Base-by-base conservation (phyloP, 2,329 filamentous ascomycete species). In the Phyllosticta citriasiana region DNA sequence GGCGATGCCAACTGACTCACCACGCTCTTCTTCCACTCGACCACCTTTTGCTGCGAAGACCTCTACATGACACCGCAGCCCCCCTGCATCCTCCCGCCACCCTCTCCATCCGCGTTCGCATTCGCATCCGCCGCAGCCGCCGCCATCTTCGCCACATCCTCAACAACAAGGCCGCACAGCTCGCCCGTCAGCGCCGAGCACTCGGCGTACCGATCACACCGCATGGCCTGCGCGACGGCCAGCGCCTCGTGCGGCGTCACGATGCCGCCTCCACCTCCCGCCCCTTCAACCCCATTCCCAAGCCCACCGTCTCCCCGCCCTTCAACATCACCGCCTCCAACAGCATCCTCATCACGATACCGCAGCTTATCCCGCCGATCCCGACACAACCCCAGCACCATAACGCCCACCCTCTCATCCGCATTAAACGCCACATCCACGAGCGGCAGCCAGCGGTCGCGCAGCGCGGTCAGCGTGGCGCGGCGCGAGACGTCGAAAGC, bases 131-230 rank as follows among this genome's bases (percentile, higher is more conserved):
- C 84, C 2, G 82, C 84, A 74, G 77, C 80, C n/a, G 79, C 83
- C 3, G 81, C 80, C 30, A 82, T 79, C 67, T 73, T 78, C 9
- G 82, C 82, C 22, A 86, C 75, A 69, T 86, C 84, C 67, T 86
- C 83, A 62, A 86, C 77, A 0, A 83, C 82, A 69, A 86, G 79
- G 33, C 74, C 73, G 65, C 84, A 80, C 50, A 86, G 71, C 71
- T 85, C 81, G 2, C 84, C 83, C 5, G 83, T 86, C 50, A 81
- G 47, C 51, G 84, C 83, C 63, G 82, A 84, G 65, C 84, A 86
- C 67, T 86, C 84, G 3, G 82, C 84, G 70, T 86, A 86, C 40
- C 78, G 74, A 74, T 86, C 84, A 69, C 80, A 83, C 25, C 82
- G 75, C 72, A 86, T 80, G 65, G 83, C 80, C 65, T 84, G 82